These are phyloP conservation scores for Sherardia arvensis DNA, from an alignment of 257 asterid species.

Conservation along the genomic window DNA sequence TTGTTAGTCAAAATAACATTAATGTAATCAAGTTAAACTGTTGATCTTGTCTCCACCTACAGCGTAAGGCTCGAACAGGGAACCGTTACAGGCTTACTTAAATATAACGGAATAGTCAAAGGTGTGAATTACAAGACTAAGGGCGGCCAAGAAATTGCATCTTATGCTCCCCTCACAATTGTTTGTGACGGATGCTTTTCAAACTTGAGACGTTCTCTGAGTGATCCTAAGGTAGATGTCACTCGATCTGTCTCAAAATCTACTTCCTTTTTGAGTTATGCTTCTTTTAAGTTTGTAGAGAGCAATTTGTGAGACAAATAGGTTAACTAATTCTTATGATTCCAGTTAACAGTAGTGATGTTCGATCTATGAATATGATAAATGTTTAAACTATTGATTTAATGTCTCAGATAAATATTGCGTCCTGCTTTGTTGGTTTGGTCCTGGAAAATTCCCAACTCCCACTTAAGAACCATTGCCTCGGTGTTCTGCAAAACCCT, in stretches of 20 bases:
- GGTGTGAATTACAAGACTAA: conserved; percentile 72
- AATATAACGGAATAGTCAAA: conserved; percentile 50
- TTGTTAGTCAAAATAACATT: no score
- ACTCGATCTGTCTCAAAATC: not conserved
- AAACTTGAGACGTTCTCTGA: conserved; percentile 65
- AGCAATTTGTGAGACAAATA: not conserved
- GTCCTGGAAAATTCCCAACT: conserved; percentile 27
- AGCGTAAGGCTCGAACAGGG: conserved; percentile 75
- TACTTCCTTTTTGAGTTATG: not conserved
- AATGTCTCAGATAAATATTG: conserved; percentile 17
- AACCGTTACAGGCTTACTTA: conserved; percentile 63
- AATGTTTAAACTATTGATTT: not conserved
- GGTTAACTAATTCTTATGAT: not conserved
- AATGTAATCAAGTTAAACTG: not conserved
- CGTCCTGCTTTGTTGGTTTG: conserved; percentile 26
- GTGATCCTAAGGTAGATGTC: conserved; percentile 51
- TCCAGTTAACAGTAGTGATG: no score
- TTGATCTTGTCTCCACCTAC: conserved; percentile 3
- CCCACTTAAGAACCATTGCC: conserved; percentile 24
- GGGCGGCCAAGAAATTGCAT: conserved; percentile 40
- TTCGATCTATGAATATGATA: not conserved
- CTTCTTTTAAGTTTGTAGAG: not conserved
- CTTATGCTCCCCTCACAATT: conserved; percentile 69
- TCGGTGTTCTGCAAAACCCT: conserved; percentile 26
- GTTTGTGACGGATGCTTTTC: conserved; percentile 89